Percentiles rank a stretch among this genome's conserved stretches.
phyloP scores from a whole-genome alignment of 345 rosid species.

The Anacardium occidentale region DNA sequence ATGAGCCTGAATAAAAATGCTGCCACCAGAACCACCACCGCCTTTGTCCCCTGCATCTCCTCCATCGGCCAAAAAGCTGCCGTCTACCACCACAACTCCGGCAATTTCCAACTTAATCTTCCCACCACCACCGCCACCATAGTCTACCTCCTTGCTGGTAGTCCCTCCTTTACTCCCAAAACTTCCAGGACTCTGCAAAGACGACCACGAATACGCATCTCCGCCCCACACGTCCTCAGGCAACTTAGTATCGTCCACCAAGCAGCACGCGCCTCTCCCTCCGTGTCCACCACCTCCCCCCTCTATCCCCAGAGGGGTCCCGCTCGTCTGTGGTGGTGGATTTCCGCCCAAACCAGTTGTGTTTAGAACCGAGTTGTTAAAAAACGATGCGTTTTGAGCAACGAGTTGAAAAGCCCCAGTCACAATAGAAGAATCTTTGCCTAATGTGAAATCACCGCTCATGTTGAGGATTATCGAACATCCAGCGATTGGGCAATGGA shows the following conservation, averaged over 20 bases:
- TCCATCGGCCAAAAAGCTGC: slow-evolving; percentile 77
- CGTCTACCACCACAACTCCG: slow-evolving; percentile 58
- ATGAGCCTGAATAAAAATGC: slow-evolving; percentile 63
- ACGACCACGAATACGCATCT: slow-evolving; percentile 92
- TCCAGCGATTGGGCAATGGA: slow-evolving; percentile 62
- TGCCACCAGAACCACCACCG: slow-evolving; percentile 98
- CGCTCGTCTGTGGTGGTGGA: slow-evolving; percentile 94
- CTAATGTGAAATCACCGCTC: slow-evolving; percentile 73
- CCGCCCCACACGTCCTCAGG: slow-evolving; percentile 99
- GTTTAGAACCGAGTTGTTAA: slow-evolving; percentile 60
- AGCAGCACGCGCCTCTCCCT: slow-evolving; percentile 89
- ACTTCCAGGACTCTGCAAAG: slow-evolving; percentile 72
- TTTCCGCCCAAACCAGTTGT: slow-evolving; percentile 82
- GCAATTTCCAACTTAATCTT: slow-evolving; percentile 52
- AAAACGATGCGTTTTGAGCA: slow-evolving; percentile 71
- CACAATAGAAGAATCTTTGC: slow-evolving; percentile 59
- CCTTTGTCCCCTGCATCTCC: slow-evolving; percentile 82
- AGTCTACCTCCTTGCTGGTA: slow-evolving; percentile 77
- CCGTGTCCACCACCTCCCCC: slow-evolving; percentile 99
- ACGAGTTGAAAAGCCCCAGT: slow-evolving; percentile 66
- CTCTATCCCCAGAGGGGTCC: slow-evolving; percentile 81
- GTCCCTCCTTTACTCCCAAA: slow-evolving; percentile 89
- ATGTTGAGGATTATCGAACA: slow-evolving; percentile 74
- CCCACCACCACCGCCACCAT: slow-evolving; percentile 96
- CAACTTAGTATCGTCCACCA: slow-evolving; percentile 60